Evolutionary conservation across 163 green algal genomes (phyloP), one percentile per base, ranked within the genome.

Genomic region (Volvox carteri): DNA sequence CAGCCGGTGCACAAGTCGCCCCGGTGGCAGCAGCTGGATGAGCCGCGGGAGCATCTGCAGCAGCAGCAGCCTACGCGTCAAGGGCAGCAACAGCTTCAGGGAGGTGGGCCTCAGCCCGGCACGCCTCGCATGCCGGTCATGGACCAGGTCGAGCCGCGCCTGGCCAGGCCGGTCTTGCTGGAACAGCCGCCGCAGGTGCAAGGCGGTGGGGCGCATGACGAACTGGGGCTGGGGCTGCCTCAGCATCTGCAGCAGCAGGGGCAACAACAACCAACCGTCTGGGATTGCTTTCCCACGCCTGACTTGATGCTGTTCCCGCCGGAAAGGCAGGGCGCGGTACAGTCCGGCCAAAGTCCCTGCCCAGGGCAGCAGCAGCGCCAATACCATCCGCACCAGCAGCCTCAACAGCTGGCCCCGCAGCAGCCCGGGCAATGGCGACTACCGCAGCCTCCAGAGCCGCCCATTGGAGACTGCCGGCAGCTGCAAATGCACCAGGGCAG

Each of bases 181-280:
- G 16, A 16, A 25, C n/a, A n/a, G n/a, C n/a, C n/a, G n/a, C n/a
- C n/a, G n/a, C n/a, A n/a, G n/a, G n/a, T n/a, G n/a, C n/a, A n/a
- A n/a, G n/a, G n/a, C n/a, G n/a, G n/a, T n/a, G n/a, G n/a, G n/a
- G n/a, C n/a, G n/a, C n/a, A n/a, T n/a, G n/a, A n/a, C n/a, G n/a
- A n/a, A n/a, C n/a, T n/a, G n/a, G n/a, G n/a, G n/a, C n/a, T n/a
- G n/a, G n/a, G 19, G 56, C 56, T 35, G 56, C 68, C 68, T 33
- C 35, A 77, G 37, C 68, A 77, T 12, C 62, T 18, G 68, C 68
- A 77, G 68, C 37, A 54, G 68, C 68, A 77, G 37, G 35, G 52
- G 18, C 37, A 52, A 52, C 37, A n/a, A 37, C 68, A 12, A 30
- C 65, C n/a, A 42, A 28, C 16, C 9, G 14, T 33, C 16, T 30